Percentiles rank a stretch among this genome's conserved stretches.
These are phyloP conservation scores for Musa balbisiana DNA, from an alignment of 202 grass and related monocot species.

Conservation along the genomic window DNA sequence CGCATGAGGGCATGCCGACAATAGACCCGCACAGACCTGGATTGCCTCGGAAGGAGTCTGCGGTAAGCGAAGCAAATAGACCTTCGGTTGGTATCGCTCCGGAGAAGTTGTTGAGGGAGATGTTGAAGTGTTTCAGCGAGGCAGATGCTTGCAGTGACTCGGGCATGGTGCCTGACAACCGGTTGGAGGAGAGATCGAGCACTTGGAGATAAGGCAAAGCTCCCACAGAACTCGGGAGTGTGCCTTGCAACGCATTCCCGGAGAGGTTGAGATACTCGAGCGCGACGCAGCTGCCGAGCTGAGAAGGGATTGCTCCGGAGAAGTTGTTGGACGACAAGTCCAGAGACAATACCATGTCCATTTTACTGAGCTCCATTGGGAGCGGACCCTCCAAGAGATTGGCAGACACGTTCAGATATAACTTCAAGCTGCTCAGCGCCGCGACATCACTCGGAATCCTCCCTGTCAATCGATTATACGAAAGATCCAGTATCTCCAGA, in stretches of 20 bases:
- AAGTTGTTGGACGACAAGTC: constrained; percentile 74
- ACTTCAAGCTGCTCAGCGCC: constrained; percentile 29
- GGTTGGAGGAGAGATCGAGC: constrained; percentile 66
- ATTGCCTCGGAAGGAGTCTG: constrained; percentile 10
- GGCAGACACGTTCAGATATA: constrained; percentile 53
- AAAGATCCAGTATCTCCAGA: constrained; percentile 78
- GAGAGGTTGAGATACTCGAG: constrained; percentile 68
- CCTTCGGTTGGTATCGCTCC: constrained; percentile 46
- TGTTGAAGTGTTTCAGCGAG: constrained; percentile 30
- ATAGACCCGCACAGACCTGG: constrained; percentile 12
- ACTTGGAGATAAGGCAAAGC: constrained; percentile 58
- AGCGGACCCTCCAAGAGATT: constrained; percentile 60
- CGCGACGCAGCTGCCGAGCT: constrained; percentile 55
- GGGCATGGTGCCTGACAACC: constrained; percentile 35
- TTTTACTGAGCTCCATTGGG: constrained; percentile 52
- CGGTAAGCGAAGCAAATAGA: constrained; percentile 23
- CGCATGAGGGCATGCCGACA: neutral
- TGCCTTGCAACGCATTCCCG: constrained; percentile 45
- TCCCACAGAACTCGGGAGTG: constrained; percentile 31
- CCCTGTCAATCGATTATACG: constrained; percentile 49
- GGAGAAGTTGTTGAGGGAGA: constrained; percentile 73
- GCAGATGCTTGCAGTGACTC: constrained; percentile 32
- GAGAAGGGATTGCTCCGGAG: constrained; percentile 41
- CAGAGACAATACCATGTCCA: constrained; percentile 62
- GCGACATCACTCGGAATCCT: constrained; percentile 49